A percentile compares a stretch with the other conserved stretches of the same genome.
phyloP scores from a whole-genome alignment of 2,329 filamentous ascomycete genomes.

The Bipolaris gigantea region DNA sequence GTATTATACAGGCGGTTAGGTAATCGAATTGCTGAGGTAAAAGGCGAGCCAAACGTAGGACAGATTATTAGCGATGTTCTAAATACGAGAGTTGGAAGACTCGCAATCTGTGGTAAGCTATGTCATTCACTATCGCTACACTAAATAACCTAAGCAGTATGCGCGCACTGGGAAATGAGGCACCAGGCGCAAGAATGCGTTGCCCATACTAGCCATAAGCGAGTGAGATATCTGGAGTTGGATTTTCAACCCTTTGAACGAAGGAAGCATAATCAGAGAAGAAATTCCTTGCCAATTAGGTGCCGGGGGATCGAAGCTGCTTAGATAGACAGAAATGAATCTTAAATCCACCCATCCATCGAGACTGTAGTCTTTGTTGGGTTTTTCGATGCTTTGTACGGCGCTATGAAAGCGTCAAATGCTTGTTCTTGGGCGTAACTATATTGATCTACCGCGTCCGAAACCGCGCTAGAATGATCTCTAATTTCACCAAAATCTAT shows the following conservation, averaged over 20 bases:
- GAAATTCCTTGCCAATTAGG: constrained; percentile 4
- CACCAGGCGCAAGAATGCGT: constrained; percentile 4
- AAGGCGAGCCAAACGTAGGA: constrained; percentile 9
- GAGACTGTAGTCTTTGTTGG: constrained; percentile 1
- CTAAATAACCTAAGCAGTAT: constrained; percentile 12
- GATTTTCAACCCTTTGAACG: constrained; percentile 16
- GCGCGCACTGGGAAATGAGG: constrained; percentile 9
- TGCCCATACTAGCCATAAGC: constrained; percentile 8
- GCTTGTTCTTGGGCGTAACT: constrained; percentile 2
- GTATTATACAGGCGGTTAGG: constrained; percentile 7
- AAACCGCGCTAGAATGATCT: constrained; percentile 7
- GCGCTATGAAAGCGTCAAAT: constrained; percentile 15
- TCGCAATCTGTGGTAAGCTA: constrained; percentile 20
- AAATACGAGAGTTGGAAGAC: constrained; percentile 5
- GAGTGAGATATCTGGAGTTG: constrained; percentile 14
- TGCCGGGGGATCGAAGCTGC: constrained; percentile 6
- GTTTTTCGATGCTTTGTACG: constrained; percentile 10
- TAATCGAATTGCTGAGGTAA: constrained; percentile 10
- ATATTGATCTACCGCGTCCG: constrained; percentile 8
- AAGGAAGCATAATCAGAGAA: background rate
- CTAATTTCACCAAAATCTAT: constrained; percentile 11
- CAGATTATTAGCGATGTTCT: constrained; percentile 18
- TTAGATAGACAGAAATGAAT: constrained; percentile 1
- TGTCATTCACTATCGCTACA: constrained; percentile 2
- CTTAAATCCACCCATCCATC: constrained; percentile 7